phyloP scores from a whole-genome alignment of 2,329 filamentous ascomycete genomes.

The Colletotrichum spinosum region DNA sequence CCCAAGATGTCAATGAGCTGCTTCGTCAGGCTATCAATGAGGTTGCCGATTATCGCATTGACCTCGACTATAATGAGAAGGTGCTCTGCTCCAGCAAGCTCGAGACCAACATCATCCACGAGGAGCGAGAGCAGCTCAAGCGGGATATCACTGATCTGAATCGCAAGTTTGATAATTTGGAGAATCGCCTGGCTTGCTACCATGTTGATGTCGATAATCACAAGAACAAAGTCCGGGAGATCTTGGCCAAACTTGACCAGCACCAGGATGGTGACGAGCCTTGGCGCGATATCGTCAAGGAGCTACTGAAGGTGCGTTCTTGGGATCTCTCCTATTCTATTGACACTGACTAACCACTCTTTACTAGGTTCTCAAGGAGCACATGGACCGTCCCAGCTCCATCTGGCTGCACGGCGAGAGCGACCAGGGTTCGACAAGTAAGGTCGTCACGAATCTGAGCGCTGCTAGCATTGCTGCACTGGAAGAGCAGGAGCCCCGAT shows the following conservation, averaged over 20 bases:
- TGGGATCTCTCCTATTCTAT: neutral
- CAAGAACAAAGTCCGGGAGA: slow-evolving; percentile 34
- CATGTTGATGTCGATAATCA: slow-evolving; percentile 36
- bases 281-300: slow-evolving; percentile 42
- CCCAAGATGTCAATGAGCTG: slow-evolving; percentile 45
- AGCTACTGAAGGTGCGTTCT: slow-evolving; percentile 36
- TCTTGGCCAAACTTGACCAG: slow-evolving; percentile 31
- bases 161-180: slow-evolving; percentile 36
- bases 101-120: slow-evolving; percentile 32
- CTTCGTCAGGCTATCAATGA: slow-evolving; percentile 38
- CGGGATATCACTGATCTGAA: slow-evolving; percentile 42
- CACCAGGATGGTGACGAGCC: slow-evolving; percentile 35
- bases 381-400: slow-evolving; percentile 20
- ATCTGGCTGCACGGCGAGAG: slow-evolving; percentile 28
- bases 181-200: slow-evolving; percentile 39
- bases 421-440: slow-evolving; percentile 9
- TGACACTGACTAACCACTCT: neutral
- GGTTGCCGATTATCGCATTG: slow-evolving; percentile 42
- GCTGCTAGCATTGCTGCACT: slow-evolving; percentile 33
- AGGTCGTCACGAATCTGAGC: slow-evolving; percentile 22
- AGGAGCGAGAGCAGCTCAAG: slow-evolving; percentile 35
- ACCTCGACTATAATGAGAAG: slow-evolving; percentile 48
- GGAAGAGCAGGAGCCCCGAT: slow-evolving; percentile 22
- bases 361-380: slow-evolving; percentile 27
- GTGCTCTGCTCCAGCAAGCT: slow-evolving; percentile 37